A percentile compares a stretch with the other conserved stretches of the same genome.
phyloP scores from a whole-genome alignment of 2,329 filamentous ascomycete genomes.

The Hypoxylon sp. region DNA sequence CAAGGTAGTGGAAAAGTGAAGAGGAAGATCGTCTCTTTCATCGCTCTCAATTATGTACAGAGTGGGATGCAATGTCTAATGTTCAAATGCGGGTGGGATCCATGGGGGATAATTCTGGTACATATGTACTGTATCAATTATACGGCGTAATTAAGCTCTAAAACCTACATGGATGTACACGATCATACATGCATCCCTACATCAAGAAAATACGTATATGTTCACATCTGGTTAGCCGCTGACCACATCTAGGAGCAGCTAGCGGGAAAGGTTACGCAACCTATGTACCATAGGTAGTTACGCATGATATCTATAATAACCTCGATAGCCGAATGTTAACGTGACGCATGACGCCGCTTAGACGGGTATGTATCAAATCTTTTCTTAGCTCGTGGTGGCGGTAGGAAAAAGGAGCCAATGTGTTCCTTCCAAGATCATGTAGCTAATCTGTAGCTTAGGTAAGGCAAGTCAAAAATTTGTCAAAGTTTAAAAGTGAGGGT shows the following conservation, averaged over 20 bases:
- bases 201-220: constrained; percentile 3
- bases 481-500: constrained; percentile 5
- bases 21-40: constrained; percentile 29
- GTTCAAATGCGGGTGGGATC: constrained; percentile 16
- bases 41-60: constrained; percentile 18
- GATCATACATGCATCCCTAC: constrained; percentile 8
- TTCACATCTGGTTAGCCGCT: background rate
- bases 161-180: constrained; percentile 21
- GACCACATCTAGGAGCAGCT: background rate
- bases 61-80: constrained; percentile 38
- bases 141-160: constrained; percentile 26
- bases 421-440: background rate
- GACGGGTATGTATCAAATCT: background rate
- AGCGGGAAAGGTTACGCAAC: constrained; percentile 17
- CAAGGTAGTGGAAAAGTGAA: constrained; percentile 19
- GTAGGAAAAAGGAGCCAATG: background rate
- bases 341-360: background rate
- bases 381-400: background rate
- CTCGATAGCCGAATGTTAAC: constrained; percentile 14
- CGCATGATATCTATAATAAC: constrained; percentile 5
- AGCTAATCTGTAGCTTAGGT: constrained; percentile 1
- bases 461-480: background rate
- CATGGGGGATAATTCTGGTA: background rate
- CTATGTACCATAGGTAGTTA: constrained; percentile 1
- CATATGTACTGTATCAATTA: constrained; percentile 5